A percentile compares a stretch with the other conserved stretches of the same genome.
phyloP scores from a whole-genome alignment of 2,329 filamentous ascomycete species.

The Cercospora nicotianae region DNA sequence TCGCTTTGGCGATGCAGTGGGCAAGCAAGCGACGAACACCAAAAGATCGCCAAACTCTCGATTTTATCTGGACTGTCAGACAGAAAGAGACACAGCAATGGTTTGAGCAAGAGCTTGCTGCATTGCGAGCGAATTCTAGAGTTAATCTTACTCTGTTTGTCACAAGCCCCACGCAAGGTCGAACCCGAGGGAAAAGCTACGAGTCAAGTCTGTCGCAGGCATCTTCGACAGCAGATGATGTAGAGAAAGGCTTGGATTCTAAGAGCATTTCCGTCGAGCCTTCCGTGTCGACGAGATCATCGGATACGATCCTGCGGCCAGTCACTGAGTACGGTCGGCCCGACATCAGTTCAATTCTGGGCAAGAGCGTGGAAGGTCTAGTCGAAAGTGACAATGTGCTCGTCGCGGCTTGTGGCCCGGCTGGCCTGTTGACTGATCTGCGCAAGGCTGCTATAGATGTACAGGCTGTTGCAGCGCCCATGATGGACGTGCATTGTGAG shows the following conservation, averaged over 20 bases:
- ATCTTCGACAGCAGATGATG: neutral
- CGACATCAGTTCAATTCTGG: conserved; percentile 11
- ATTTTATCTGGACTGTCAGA: conserved; percentile 39
- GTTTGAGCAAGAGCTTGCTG: conserved; percentile 54
- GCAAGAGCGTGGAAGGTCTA: conserved; percentile 13
- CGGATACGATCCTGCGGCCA: neutral
- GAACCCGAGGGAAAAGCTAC: neutral
- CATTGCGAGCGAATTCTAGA: conserved; percentile 45
- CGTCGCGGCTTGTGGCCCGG: conserved; percentile 24
- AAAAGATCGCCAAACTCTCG: conserved; percentile 51
- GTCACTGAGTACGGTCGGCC: conserved; percentile 13
- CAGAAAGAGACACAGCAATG: conserved; percentile 44
- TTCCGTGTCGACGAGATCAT: neutral
- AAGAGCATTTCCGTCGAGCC: conserved; percentile 1
- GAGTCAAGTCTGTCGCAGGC: neutral
- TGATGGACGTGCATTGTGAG: conserved; percentile 27
- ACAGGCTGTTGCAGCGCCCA: conserved; percentile 18
- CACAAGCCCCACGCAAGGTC: conserved; percentile 36
- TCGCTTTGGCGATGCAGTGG: conserved; percentile 56
- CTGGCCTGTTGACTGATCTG: conserved; percentile 14
- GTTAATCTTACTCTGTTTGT: conserved; percentile 55
- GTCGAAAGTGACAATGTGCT: conserved; percentile 17
- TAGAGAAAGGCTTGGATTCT: conserved; percentile 5
- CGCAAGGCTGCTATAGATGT: conserved; percentile 17
- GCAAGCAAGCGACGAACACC: conserved; percentile 32